Conservation (phyloP, 2,329 filamentous ascomycete genomes). For the Plenodomus tracheiphilus region DNA sequence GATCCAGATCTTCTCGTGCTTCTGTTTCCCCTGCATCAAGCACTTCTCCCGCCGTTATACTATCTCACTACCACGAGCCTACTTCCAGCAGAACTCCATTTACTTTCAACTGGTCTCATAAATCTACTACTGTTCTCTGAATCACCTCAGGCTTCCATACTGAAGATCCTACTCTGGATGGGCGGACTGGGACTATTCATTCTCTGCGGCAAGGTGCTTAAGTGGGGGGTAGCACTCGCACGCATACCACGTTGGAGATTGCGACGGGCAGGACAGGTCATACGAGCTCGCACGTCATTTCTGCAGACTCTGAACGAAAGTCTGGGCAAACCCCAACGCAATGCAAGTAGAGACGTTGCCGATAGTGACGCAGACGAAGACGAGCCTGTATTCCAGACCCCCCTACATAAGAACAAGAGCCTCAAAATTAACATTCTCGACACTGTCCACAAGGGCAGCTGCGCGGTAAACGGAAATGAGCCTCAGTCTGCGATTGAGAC, state of each 20-base stretch:
- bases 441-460: constrained; percentile 16
- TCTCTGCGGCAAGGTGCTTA: constrained; percentile 72
- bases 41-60: constrained; percentile 71
- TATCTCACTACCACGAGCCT: constrained; percentile 88
- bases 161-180: constrained; percentile 51
- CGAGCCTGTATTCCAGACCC: constrained; percentile 20
- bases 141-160: constrained; percentile 58
- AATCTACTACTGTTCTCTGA: constrained; percentile 76
- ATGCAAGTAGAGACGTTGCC: constrained; percentile 14
- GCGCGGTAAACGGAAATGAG: constrained; percentile 19
- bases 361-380: constrained; percentile 56
- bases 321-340: constrained; percentile 29
- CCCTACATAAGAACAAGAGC: constrained; percentile 29
- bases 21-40: constrained; percentile 83
- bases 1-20: constrained; percentile 63
- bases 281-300: constrained; percentile 49
- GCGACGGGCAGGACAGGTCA: constrained; percentile 57
- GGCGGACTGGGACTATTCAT: constrained; percentile 77
- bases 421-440: constrained; percentile 35
- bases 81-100: constrained; percentile 81
- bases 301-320: constrained; percentile 46
- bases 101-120: constrained; percentile 80
- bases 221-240: constrained; percentile 82
- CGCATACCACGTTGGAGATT: constrained; percentile 92
- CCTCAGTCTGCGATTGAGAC: constrained; percentile 37